Conservation (phyloP, 148 eudicot genomes). For the Talinum fruticosum region DNA sequence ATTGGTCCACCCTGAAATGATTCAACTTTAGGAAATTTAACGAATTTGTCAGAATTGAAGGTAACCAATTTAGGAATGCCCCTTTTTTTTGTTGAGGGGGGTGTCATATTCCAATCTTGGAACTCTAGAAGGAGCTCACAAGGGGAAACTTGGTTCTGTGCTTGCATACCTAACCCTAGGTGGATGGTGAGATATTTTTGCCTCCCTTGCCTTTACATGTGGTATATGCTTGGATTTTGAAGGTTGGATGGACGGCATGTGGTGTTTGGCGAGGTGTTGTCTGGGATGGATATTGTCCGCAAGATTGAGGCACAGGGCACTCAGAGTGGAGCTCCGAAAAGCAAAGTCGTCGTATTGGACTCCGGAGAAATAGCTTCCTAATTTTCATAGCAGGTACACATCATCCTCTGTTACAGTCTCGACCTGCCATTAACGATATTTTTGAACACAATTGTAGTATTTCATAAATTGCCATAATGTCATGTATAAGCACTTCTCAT, state of each 20-base stretch:
- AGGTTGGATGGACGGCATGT: conserved; percentile 86
- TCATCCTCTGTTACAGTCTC: too few relatives aligned
- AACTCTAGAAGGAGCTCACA: not conserved
- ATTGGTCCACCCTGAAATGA: too few relatives aligned
- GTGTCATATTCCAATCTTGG: too few relatives aligned
- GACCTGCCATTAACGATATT: too few relatives aligned
- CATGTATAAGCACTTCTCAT: too few relatives aligned
- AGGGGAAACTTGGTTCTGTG: not conserved
- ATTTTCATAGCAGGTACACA: not conserved
- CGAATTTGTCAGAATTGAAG: not conserved
- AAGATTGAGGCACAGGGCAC: conserved; percentile 67
- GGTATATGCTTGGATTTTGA: conserved; percentile 10
- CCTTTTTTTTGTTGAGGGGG: too few relatives aligned
- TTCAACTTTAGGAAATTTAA: not conserved
- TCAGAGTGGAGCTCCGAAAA: conserved; percentile 44
- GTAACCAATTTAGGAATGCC: not conserved
- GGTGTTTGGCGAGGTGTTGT: conserved; percentile 74
- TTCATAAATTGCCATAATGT: too few relatives aligned
- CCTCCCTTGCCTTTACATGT: not conserved
- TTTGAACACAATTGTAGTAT: too few relatives aligned
- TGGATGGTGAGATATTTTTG: not conserved
- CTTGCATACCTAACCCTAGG: not conserved
- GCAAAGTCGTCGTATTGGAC: conserved; percentile 46
- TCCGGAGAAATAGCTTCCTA: conserved; percentile 47
- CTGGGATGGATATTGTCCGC: conserved; percentile 75